Evolutionary conservation across 2,329 filamentous ascomycete species (phyloP), one percentile per base, ranked within the genome.

Genomic region (Neopestalotiopsis rosae): DNA sequence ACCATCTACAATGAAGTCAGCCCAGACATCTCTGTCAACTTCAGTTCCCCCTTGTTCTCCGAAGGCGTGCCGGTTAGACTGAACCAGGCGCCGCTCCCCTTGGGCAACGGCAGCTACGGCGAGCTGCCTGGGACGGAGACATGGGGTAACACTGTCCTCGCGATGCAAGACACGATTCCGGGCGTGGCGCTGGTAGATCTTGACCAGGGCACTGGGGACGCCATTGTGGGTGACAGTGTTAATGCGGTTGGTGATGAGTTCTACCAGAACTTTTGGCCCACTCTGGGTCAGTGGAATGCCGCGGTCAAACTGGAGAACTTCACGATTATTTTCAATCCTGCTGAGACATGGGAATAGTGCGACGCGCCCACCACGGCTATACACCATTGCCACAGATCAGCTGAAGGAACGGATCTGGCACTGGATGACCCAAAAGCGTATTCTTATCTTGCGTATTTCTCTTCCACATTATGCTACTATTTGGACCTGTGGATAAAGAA

Each of bases 11-110:
- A 20, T 2, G 24, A 59, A 2, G 57, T 2, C 57, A 71, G 70
- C 34, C 67, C 70, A 7, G 71, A 73, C 0, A 57, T 67, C 5
- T 76, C 74, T 24, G 49, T 72, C 75, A 6, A 68, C 17, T 59
- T 59, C 12, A 59, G 57, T 17, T 59, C 57, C 1, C 24, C 57
- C 6, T 3, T 59, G 1, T 14, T 76, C 72, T 62, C 73, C 73
- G 20, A 76, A 9, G 74, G 76, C n/a, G 38, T 77, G 4, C 73
- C 74, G 30, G 67, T 74, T 1, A 68, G 42, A 12, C 71, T 76
- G 3, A 71, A 75, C 13, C 76, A 78, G 57, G 76, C 76, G 13
- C 76, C 77, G 24, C 69, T 79, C 2, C 75, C 74, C 0, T 32
- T 34, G 14, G 74, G 73, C 7, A 67, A 72, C 17, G 70, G 69